Conservation (phyloP, 352 stramenopile species). For the Phytopythium ostracodes region DNA sequence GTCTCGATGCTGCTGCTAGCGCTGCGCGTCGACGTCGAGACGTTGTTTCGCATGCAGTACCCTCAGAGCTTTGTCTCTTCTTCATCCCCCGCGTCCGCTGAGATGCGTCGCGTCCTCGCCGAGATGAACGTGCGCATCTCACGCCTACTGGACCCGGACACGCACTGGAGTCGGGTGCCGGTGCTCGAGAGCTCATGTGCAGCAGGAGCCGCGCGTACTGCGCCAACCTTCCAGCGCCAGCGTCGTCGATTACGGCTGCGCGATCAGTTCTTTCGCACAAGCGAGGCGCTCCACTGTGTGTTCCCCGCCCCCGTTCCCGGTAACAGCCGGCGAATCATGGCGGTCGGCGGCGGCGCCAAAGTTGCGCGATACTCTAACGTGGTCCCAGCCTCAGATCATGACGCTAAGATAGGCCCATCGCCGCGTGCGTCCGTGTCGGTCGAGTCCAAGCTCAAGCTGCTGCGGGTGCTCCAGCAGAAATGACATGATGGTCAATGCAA, state of each 20-base stretch:
- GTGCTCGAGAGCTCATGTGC: constrained; percentile 62
- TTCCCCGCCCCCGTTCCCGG: constrained; percentile 46
- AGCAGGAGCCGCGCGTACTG: constrained; percentile 34
- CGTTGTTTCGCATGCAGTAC: constrained; percentile 59
- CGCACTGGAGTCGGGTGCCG: constrained; percentile 46
- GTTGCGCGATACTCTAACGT: constrained; percentile 37
- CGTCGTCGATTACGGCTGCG: constrained; percentile 38
- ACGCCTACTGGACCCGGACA: constrained; percentile 47
- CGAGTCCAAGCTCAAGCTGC: constrained; percentile 8
- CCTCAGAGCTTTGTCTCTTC: constrained; percentile 41
- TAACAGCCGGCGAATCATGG: constrained; percentile 51
- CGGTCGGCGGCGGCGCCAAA: constrained; percentile 38
- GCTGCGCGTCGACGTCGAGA: constrained; percentile 57
- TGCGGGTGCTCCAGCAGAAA: constrained; percentile 5
- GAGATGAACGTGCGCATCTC: constrained; percentile 38
- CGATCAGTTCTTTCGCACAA: constrained; percentile 64
- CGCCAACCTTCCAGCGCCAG: constrained; percentile 35
- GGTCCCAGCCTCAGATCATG: neutral
- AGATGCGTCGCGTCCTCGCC: constrained; percentile 41
- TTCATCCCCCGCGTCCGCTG: constrained; percentile 14
- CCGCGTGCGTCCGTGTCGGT: neutral
- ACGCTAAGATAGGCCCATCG: too few species aligned
- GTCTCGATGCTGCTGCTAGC: constrained; percentile 49
- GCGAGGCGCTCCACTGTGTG: constrained; percentile 45
- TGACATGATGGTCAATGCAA: neutral